These are phyloP conservation scores for Jacaranda mimosifolia DNA, from an alignment of 257 asterid species.

Conservation along the genomic window DNA sequence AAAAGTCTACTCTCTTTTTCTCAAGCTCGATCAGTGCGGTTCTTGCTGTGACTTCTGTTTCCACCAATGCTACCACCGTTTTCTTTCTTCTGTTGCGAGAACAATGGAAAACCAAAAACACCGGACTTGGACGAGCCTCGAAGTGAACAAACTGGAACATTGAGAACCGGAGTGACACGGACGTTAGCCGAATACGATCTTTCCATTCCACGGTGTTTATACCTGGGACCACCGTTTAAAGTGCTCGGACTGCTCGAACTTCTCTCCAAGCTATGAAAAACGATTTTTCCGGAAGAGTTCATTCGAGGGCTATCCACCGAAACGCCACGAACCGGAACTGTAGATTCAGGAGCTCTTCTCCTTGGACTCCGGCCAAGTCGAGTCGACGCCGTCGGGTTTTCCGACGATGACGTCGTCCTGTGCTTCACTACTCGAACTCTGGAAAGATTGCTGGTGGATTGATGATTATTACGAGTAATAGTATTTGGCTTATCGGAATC, in stretches of 20 bases:
- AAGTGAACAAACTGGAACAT: slow-evolving; percentile 88
- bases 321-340: slow-evolving; percentile 52
- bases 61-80: slow-evolving; percentile 34
- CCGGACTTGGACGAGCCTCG: slow-evolving; percentile 85
- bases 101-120: slow-evolving; percentile 82
- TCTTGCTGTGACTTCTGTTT: slow-evolving; percentile 54
- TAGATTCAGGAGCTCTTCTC: slow-evolving; percentile 52
- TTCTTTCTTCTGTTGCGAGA: slow-evolving; percentile 73
- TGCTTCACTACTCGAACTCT: slow-evolving; percentile 59
- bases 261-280: slow-evolving; percentile 88
- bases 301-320: slow-evolving; percentile 94
- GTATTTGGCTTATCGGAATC: slow-evolving; percentile 62
- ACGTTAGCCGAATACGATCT: slow-evolving; percentile 91
- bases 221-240: slow-evolving; percentile 74
- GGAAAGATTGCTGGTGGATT: slow-evolving; percentile 46
- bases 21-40: slow-evolving; percentile 66
- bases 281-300: slow-evolving; percentile 91
- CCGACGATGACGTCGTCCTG: slow-evolving; percentile 57
- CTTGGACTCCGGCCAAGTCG: slow-evolving; percentile 62
- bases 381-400: slow-evolving; percentile 46
- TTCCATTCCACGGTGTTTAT: slow-evolving; percentile 87
- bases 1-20: slow-evolving; percentile 28
- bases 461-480: slow-evolving; percentile 40
- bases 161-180: slow-evolving; percentile 89
- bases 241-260: slow-evolving; percentile 96